Conservation (phyloP, 2,329 filamentous ascomycete genomes). For the Fusarium cicatricum region DNA sequence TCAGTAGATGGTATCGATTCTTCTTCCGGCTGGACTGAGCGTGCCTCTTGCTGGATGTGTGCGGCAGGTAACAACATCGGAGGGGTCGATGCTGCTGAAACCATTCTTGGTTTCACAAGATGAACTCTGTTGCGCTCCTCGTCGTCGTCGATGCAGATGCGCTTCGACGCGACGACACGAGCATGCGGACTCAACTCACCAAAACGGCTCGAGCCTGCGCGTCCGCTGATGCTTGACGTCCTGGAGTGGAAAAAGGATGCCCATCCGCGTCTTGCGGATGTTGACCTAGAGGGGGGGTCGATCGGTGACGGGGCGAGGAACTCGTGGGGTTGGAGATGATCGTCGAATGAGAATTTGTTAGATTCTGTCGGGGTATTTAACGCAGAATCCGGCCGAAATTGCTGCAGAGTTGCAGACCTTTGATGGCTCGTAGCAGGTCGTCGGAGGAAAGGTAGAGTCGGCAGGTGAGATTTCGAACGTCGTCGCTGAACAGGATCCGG, state of each 20-base stretch:
- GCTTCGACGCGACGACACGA: constrained; percentile 38
- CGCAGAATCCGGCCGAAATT: constrained; percentile 50
- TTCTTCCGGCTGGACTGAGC: constrained; percentile 11
- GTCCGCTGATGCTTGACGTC: constrained; percentile 41
- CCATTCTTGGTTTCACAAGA: constrained; percentile 50
- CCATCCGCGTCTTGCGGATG: constrained; percentile 49
- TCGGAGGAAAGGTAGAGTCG: constrained; percentile 71
- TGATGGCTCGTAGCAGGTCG: constrained; percentile 83
- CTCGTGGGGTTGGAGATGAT: constrained; percentile 44
- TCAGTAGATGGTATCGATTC: constrained; percentile 43
- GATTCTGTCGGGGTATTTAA: constrained; percentile 36
- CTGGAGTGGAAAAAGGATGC: constrained; percentile 65
- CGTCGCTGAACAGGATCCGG: constrained; percentile 54
- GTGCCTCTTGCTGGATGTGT: constrained; percentile 37
- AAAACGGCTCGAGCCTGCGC: constrained; percentile 35
- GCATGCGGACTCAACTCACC: constrained; percentile 41
- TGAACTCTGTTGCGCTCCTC: constrained; percentile 41
- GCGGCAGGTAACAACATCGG: constrained; percentile 35
- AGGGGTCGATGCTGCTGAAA: constrained; percentile 40
- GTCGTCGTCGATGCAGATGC: constrained; percentile 39
- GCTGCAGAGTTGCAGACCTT: constrained; percentile 74
- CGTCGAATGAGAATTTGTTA: constrained; percentile 48
- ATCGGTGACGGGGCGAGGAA: constrained; percentile 42
- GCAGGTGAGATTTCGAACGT: constrained; percentile 67
- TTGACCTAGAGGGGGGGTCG: constrained; percentile 30